Evolutionary conservation across 2,329 filamentous ascomycete genomes (phyloP).

Genomic region (Claviceps sp.): DNA sequence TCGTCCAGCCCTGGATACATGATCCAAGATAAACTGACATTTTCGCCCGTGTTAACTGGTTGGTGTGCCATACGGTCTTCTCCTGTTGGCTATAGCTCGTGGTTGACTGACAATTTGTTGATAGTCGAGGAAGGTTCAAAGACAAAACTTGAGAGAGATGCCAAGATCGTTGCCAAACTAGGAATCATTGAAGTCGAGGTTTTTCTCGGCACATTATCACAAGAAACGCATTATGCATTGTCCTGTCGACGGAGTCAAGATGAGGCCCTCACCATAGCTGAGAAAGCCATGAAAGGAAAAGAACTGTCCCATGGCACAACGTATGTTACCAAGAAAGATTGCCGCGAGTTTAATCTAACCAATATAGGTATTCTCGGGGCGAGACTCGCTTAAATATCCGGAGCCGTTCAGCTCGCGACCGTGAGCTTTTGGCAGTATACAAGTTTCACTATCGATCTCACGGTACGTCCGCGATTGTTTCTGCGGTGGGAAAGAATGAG

Average conservation of each 20-base stretch:
- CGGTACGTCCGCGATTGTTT: conserved; percentile 4
- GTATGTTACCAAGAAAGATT: conserved; percentile 5
- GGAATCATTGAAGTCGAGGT: conserved; percentile 9
- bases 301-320: conserved; percentile 12
- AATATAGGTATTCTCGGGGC: background rate
- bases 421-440: background rate
- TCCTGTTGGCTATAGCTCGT: background rate
- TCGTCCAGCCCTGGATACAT: background rate
- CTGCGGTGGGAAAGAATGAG: background rate
- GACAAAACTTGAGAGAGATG: background rate
- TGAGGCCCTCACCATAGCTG: conserved; percentile 4
- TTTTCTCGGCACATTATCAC: accelerated
- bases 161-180: conserved; percentile 3
- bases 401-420: background rate
- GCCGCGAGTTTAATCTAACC: background rate
- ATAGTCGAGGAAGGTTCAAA: conserved; percentile 6
- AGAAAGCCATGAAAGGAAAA: conserved; percentile 16
- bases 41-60: background rate
- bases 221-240: accelerated
- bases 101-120: background rate
- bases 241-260: too few relatives aligned
- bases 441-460: conserved; percentile 13
- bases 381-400: background rate
- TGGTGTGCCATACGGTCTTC: background rate
- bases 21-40: background rate